phyloP scores from a whole-genome alignment of 768 basidiomycete species.

The Amylocystis lapponica region DNA sequence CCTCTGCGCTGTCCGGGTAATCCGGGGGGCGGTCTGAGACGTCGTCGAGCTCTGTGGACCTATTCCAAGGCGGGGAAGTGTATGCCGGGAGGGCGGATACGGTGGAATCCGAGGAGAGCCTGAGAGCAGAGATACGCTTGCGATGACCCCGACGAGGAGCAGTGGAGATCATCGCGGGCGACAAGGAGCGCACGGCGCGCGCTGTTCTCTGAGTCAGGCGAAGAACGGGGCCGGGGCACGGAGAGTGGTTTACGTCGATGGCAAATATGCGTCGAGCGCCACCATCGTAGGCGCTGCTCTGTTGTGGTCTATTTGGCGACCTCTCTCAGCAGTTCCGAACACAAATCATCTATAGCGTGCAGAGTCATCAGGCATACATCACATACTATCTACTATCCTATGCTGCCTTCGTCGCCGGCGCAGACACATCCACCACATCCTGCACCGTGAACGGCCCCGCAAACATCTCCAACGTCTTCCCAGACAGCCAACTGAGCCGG shows the following conservation, averaged over 20 bases:
- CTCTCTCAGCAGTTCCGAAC: too few relatives aligned
- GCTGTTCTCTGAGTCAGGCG: too few relatives aligned
- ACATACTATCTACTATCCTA: too few relatives aligned
- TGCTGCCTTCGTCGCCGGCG: too few relatives aligned
- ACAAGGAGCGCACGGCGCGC: too few relatives aligned
- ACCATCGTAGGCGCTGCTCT: too few relatives aligned
- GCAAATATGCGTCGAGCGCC: too few relatives aligned
- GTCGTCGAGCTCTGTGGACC: slow-evolving; percentile 19
- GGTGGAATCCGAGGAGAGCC: slow-evolving; percentile 63
- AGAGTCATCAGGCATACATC: background rate
- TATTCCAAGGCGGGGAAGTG: slow-evolving; percentile 32
- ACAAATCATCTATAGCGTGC: too few relatives aligned
- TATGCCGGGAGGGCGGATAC: slow-evolving; percentile 58
- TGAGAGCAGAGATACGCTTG: slow-evolving; percentile 51
- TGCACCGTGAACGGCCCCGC: slow-evolving; percentile 12
- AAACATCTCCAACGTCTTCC: slow-evolving; percentile 10
- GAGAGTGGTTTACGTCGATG: too few relatives aligned
- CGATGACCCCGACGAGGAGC: slow-evolving; percentile 35
- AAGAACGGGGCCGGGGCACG: too few relatives aligned
- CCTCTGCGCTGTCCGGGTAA: slow-evolving; percentile 73
- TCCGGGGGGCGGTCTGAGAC: slow-evolving; percentile 64
- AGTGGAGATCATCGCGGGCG: slow-evolving; percentile 7
- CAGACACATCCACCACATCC: background rate
- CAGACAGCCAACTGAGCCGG: slow-evolving; percentile 9
- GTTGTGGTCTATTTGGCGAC: background rate